Base-by-base conservation (phyloP, 345 rosid species). In the Pistacia vera region DNA sequence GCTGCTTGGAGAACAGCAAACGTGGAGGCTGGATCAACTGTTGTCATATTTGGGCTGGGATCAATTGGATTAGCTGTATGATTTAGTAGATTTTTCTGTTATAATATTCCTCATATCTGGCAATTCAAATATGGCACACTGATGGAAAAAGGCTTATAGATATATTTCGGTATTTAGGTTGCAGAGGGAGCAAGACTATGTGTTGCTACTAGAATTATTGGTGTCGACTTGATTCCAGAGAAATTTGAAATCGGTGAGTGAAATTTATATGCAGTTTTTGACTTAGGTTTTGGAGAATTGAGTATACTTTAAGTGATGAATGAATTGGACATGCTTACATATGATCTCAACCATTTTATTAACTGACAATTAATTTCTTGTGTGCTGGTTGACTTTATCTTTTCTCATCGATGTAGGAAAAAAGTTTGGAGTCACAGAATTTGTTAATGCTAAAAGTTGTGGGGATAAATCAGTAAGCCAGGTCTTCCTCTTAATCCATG, bases 11-110 rank as follows among this genome's bases (percentile, higher is more conserved):
- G 74, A 85, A 88, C 93, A 16, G 98, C 97, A 38, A 80, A 90
- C 36, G 97, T 95, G 67, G 92, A 91, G 78, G 70, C 87, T 16
- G 97, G 97, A 84, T 89, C 98, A 70, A 93, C 94, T 25, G 93
- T 93, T 78, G 98, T 82, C 49, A 89, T 95, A 48, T 86, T 93
- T 77, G 98, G 98, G 80, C 86, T 95, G 54, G 97, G 98, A 49
- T 88, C 98, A 38, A 85, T 95, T 20, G 98, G 97, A 54, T 74
- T 95, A 78, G 98, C 98, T 49, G 97, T 95, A 90, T 51, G 84
- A 63, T 78, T 56, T 59, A 8, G 5, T 35, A 63, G 48, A 46
- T 61, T 55, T 57, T 46, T 12, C 2, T 51, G 7, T 18, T 41
- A 33, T 38, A n/a, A 28, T n/a, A 49, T 35, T 54, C 65, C 35